Evolutionary conservation across 2,329 filamentous ascomycete genomes (phyloP), one percentile per base, ranked within the genome.

Genomic region (Biscogniauxia marginata): DNA sequence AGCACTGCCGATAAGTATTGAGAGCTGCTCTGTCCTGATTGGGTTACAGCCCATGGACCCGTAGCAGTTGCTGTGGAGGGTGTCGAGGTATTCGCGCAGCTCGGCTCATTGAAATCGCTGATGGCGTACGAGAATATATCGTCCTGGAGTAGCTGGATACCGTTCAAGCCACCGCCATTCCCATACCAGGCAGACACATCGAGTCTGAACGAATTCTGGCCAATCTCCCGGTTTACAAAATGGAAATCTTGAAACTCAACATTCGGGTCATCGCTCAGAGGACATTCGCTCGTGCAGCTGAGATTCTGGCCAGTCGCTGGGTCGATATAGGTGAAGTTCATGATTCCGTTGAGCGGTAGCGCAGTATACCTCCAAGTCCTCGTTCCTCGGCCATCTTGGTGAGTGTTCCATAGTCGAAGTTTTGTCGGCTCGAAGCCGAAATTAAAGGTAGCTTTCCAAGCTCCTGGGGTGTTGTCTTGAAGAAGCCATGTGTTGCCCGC

Each of bases 241-340:
- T 85, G 83, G 70, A 98, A 99, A 67, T 99, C 95, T 72, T 97
- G 93, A 64, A 84, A 96, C 50, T 79, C 73, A 50, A 87, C 72
- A 5, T 80, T 83, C 18, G 79, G 75, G 66, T 91, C 85, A 67
- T 86, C 79, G 60, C 89, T 91, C 49, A 99, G 81, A n/a, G 93
- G 90, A 66, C 95, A 99, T 67, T 85, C 82, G 59, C 86, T 88
- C 52, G 93, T 91, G 75, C 95, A 99, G 55, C 83, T 86, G 24
- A 78, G 75, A 54, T 87, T 87, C 50, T 83, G 76, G 22, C 89
- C 88, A 1, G 84, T 89, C 43, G 71, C 77, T 21, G 89, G 87
- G 67, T 98, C 91, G 61, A 87, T 86, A 66, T 95, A 98, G 39
- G 92, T 96, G 68, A 99, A 82, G 74, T 98, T 97, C 86, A 99